Base-by-base conservation (phyloP, 176 grass and related monocot species). In the Echinochloa phyllopogon region DNA sequence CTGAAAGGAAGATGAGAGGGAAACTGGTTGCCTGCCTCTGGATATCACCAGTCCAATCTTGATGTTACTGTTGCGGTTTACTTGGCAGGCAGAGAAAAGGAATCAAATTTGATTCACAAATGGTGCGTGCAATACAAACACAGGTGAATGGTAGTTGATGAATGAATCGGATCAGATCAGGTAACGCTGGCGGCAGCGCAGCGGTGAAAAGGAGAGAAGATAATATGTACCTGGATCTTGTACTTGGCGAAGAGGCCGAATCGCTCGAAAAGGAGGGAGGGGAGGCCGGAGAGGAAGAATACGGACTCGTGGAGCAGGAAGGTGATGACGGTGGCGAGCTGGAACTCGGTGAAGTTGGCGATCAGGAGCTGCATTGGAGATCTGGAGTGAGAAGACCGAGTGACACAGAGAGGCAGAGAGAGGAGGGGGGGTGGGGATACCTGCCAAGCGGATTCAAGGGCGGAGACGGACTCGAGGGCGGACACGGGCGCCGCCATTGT, bases 211-310 rank as follows among this genome's bases (percentile, higher is more conserved):
- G 29, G 29, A 33, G 29, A 33, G 29, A 33, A 33, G 29, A 6
- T 6, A 53, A 17, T 10, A 2, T 23, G 23, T 60, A 93, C 94
- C 94, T 96, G 94, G 85, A 96, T 93, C 92, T 96, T 96, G 83
- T 93, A 96, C 79, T 93, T 91, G 89, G 81, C 65, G 86, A 96
- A 96, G 83, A 96, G 86, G 0, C 91, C 91, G 70, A 86, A 86
- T 45, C 94, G 90, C 83, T 96, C 94, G 65, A 96, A 93, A 86
- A 89, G 83, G 80, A 96, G 90, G 53, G 94, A 96, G 29, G 94
- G 94, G 48, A 96, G 77, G 29, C 94, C 94, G 36, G 94, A 96
- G 65, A 96, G 70, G 81, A 96, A 96, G 91, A 96, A 96, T 77
- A 96, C 91, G 45, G 80, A 81, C 88, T 96, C 94, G 73, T 96